phyloP scores from a whole-genome alignment of 2,329 filamentous ascomycete species.

The Pestalotiopsis sp. region DNA sequence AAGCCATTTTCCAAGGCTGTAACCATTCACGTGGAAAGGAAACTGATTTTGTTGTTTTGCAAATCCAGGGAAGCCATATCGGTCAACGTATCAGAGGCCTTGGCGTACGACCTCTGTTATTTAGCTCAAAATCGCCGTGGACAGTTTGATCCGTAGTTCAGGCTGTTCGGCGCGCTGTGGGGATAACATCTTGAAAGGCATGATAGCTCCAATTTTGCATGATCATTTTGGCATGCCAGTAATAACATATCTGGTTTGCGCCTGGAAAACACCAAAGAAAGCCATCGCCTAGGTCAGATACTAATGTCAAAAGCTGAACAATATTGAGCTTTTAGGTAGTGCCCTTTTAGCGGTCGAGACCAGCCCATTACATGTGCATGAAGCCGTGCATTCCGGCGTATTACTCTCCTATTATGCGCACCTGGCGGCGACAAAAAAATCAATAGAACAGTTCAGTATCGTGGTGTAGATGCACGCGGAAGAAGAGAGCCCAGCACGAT shows the following conservation, averaged over 20 bases:
- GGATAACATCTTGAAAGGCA: too few species aligned
- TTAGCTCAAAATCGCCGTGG: too few species aligned
- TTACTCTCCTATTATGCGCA: background rate
- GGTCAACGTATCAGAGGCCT: background rate
- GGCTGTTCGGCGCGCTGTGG: too few species aligned
- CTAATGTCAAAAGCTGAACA: background rate
- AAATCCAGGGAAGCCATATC: background rate
- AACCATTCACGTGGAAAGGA: too few species aligned
- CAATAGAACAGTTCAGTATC: background rate
- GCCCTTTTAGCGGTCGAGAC: background rate
- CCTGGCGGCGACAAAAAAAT: background rate
- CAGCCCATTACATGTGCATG: background rate
- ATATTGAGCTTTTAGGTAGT: background rate
- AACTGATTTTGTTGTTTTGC: too few species aligned
- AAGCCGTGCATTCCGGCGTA: background rate
- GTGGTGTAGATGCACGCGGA: background rate
- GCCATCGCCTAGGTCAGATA: background rate
- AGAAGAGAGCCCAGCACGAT: background rate
- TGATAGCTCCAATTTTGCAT: too few species aligned
- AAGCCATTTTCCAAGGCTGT: too few species aligned
- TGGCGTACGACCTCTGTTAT: too few species aligned
- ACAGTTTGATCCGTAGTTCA: background rate
- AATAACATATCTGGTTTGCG: too few species aligned
- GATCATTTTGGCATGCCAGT: too few species aligned
- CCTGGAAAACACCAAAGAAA: background rate